phyloP scores from a whole-genome alignment of 1,284 basidiomycete genomes.

The Papiliotrema fonsecae region DNA sequence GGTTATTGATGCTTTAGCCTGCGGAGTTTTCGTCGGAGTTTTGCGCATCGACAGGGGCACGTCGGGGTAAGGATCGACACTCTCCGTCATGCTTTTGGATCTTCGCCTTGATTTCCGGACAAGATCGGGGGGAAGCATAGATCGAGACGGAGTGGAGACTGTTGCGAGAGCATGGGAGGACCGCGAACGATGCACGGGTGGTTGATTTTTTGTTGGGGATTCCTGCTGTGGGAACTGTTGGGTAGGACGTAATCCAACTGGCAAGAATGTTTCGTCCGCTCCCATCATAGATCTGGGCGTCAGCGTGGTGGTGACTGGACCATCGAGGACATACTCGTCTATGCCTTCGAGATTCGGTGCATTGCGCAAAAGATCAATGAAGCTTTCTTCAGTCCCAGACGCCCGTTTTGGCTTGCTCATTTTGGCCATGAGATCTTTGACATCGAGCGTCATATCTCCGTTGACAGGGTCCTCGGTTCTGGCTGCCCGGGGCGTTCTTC shows the following conservation, averaged over 20 bases:
- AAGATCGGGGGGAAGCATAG: background rate
- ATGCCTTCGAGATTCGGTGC: slow-evolving; percentile 7
- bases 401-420: slow-evolving; percentile 28
- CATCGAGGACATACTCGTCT: background rate
- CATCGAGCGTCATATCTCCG: slow-evolving; percentile 32
- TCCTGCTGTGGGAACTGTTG: background rate
- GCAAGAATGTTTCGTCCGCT: slow-evolving; percentile 4
- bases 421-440: slow-evolving; percentile 30
- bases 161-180: background rate
- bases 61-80: background rate
- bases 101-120: background rate
- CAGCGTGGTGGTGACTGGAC: background rate
- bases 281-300: background rate
- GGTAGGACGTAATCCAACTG: background rate
- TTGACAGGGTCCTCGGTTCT: background rate
- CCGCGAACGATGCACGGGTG: background rate
- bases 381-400: slow-evolving; percentile 37
- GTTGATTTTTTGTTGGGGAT: too few species aligned
- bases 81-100: slow-evolving; percentile 7
- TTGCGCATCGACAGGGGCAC: background rate
- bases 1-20: too few species aligned
- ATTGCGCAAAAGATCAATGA: slow-evolving; percentile 29
- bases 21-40: background rate
- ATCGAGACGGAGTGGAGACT: background rate
- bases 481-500: background rate